These are phyloP conservation scores for Castanea sativa DNA, from an alignment of 306 rosid species.

Conservation along the genomic window DNA sequence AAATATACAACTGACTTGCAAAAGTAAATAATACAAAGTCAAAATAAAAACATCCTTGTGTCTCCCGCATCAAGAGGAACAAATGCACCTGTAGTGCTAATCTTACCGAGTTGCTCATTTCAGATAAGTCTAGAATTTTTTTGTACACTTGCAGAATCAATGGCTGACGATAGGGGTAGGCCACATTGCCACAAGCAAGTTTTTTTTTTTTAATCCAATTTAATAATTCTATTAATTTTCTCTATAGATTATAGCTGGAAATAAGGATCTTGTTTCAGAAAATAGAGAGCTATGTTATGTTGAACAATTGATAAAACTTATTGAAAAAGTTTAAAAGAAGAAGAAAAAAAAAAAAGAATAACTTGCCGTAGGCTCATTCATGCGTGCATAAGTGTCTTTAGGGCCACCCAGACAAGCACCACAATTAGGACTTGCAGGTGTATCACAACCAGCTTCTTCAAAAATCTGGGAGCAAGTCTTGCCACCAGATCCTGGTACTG, in stretches of 20 bases:
- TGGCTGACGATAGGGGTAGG: no score
- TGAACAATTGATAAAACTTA: not conserved
- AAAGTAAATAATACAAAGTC: no score
- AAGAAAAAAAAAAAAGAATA: slow-evolving; percentile 7
- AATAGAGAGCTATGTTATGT: slow-evolving; percentile 3
- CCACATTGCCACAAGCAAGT: not conserved
- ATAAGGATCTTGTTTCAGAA: not conserved
- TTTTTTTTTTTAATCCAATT: not conserved
- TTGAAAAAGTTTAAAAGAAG: slow-evolving; percentile 3
- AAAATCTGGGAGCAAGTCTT: slow-evolving; percentile 98
- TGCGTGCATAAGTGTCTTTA: slow-evolving; percentile 82
- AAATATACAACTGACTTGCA: no score
- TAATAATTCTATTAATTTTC: not conserved
- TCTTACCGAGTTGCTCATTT: not conserved
- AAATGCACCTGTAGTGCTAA: no score
- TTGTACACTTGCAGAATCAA: not conserved
- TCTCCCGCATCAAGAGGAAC: no score
- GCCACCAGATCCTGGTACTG: slow-evolving; percentile 90
- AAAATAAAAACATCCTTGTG: no score
- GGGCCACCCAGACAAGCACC: slow-evolving; percentile 99
- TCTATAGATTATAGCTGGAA: not conserved
- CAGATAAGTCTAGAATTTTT: not conserved
- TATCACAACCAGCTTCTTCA: slow-evolving; percentile 99
- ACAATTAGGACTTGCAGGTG: slow-evolving; percentile 95
- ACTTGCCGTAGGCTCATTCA: slow-evolving; percentile 84